Evolutionary conservation across 179 eudicot genomes (phyloP).

Genomic region (Sideroxylon spinosum): DNA sequence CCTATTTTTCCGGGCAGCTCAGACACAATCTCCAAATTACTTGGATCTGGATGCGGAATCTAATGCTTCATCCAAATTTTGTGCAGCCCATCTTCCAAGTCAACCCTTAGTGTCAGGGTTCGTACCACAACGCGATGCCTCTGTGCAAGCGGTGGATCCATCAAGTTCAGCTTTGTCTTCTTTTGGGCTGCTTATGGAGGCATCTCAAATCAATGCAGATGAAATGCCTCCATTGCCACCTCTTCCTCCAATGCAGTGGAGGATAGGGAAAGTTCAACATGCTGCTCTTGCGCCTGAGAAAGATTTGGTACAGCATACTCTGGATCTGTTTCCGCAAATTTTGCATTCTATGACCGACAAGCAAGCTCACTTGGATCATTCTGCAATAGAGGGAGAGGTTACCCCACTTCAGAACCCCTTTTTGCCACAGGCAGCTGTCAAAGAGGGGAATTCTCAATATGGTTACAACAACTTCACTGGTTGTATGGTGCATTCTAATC

Average conservation of each 20-base stretch:
- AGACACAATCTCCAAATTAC: slow-evolving; percentile 18
- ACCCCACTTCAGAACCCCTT: slow-evolving; percentile 21
- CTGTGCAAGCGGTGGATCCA: slow-evolving; percentile 25
- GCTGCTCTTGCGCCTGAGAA: slow-evolving; percentile 35
- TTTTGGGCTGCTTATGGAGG: slow-evolving; percentile 32
- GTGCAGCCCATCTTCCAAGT: slow-evolving; percentile 19
- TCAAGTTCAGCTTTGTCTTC: slow-evolving; percentile 27
- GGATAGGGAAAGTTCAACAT: slow-evolving; percentile 62
- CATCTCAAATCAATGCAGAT: slow-evolving; percentile 37
- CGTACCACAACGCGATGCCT: slow-evolving; percentile 22
- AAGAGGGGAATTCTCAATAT: slow-evolving; percentile 21
- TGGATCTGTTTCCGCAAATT: slow-evolving; percentile 24
- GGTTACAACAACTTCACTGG: slow-evolving; percentile 15
- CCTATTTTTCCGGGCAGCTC: slow-evolving; percentile 14
- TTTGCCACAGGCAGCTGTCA: slow-evolving; percentile 11
- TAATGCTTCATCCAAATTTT: slow-evolving; percentile 20
- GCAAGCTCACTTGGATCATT: slow-evolving; percentile 20
- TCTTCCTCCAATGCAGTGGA: slow-evolving; percentile 97
- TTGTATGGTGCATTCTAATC: slow-evolving; percentile 25
- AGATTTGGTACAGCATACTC: slow-evolving; percentile 23
- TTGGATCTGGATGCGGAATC: slow-evolving; percentile 10
- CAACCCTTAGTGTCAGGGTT: slow-evolving; percentile 28
- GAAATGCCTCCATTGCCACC: slow-evolving; percentile 93
- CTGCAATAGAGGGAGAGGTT: slow-evolving; percentile 17
- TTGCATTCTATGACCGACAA: slow-evolving; percentile 21